These are phyloP conservation scores for Annulohypoxylon moriforme DNA, from an alignment of 495 filamentous ascomycete genomes.

Conservation along the genomic window DNA sequence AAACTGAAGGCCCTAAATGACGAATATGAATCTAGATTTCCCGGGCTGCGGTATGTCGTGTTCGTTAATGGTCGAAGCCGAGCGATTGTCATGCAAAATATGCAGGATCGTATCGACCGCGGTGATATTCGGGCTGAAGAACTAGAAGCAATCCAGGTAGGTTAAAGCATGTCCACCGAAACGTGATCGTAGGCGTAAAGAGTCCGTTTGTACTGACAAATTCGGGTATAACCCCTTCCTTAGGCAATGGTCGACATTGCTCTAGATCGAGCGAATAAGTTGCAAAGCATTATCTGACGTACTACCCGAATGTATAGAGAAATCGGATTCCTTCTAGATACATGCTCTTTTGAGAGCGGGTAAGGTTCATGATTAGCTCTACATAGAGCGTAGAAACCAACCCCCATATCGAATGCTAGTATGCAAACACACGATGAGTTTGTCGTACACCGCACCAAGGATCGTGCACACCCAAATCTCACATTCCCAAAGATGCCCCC, in stretches of 20 bases:
- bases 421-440: not conserved
- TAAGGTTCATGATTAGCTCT: not conserved
- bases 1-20: slow-evolving; percentile 74
- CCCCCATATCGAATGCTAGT: not conserved
- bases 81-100: slow-evolving; percentile 83
- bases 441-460: not conserved
- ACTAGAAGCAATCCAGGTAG: slow-evolving; percentile 79
- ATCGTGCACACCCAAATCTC: not conserved
- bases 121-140: slow-evolving; percentile 75
- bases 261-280: slow-evolving; percentile 34
- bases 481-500: not conserved
- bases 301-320: not conserved
- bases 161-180: slow-evolving; percentile 6
- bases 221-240: not conserved
- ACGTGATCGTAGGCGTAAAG: slow-evolving; percentile 28
- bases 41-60: slow-evolving; percentile 87
- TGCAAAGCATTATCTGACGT: slow-evolving; percentile 12
- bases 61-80: slow-evolving; percentile 89
- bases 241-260: slow-evolving; percentile 43
- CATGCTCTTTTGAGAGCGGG: not conserved
- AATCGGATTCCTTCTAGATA: not conserved
- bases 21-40: slow-evolving; percentile 85
- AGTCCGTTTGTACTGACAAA: slow-evolving; percentile 7
- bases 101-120: slow-evolving; percentile 78
- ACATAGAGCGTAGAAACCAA: not conserved